phyloP scores from a whole-genome alignment of 345 rosid species.

The Lepidium africanum region DNA sequence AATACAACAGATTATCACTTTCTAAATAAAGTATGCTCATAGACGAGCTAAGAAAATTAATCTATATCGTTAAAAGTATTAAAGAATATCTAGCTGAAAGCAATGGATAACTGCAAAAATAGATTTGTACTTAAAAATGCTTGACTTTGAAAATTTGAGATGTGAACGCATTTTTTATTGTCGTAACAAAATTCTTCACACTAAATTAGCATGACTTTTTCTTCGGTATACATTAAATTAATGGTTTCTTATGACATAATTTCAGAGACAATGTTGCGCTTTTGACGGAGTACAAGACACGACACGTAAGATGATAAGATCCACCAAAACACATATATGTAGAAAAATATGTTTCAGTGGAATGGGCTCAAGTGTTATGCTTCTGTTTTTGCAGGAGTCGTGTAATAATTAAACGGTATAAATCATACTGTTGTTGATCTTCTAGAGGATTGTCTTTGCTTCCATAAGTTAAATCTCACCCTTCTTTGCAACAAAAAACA shows the following conservation, averaged over 20 bases:
- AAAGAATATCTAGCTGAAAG: conserved; percentile 8
- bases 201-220: not conserved
- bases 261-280: conserved; percentile 8
- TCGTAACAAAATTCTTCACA: not conserved
- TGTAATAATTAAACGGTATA: not conserved
- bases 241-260: not conserved
- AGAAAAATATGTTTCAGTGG: not conserved
- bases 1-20: conserved; percentile 9
- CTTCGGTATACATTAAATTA: not conserved
- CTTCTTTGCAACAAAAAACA: conserved; percentile 47
- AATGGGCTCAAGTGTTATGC: not conserved
- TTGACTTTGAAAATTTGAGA: not conserved
- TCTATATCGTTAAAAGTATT: not conserved
- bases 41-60: not conserved
- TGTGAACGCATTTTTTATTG: not conserved
- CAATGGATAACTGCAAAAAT: not conserved
- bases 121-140: not conserved
- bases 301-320: not conserved
- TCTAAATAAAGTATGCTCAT: conserved; percentile 2
- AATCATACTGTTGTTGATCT: conserved; percentile 15
- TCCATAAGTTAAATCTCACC: conserved; percentile 38
- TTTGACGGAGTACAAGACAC: not conserved
- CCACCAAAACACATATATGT: not conserved
- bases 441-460: conserved; percentile 39
- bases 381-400: not conserved